These are phyloP conservation scores for Mangifera indica DNA, from an alignment of 345 rosid genomes.

Conservation along the genomic window DNA sequence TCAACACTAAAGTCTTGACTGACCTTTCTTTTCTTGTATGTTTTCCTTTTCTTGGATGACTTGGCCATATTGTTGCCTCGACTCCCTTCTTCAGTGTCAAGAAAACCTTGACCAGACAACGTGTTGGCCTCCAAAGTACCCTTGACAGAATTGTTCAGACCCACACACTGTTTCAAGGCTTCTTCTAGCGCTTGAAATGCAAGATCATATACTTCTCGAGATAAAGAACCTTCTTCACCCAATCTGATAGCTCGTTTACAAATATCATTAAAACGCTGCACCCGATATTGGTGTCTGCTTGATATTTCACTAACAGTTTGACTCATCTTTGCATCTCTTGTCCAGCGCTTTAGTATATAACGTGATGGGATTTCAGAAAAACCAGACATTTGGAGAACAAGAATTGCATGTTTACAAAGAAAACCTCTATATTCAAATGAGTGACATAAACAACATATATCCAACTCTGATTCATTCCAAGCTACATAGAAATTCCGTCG, in stretches of 20 bases:
- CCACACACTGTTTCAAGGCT: conserved; percentile 26
- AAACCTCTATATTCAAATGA: conserved; percentile 45
- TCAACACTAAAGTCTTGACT: conserved; percentile 17
- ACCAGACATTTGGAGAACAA: conserved; percentile 44
- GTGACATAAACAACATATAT: conserved; percentile 38
- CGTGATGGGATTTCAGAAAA: conserved; percentile 31
- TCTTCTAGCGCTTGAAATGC: conserved; percentile 41
- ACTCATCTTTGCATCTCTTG: conserved; percentile 35
- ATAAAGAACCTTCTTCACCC: conserved; percentile 41
- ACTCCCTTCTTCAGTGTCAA: conserved; percentile 26
- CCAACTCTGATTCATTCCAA: conserved; percentile 34
- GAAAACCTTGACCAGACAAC: conserved; percentile 30
- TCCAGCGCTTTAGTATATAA: conserved; percentile 44
- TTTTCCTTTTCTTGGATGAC: conserved; percentile 48
- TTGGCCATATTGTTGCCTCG: conserved; percentile 25
- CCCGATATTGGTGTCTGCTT: conserved; percentile 20
- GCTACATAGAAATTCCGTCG: conserved; percentile 27
- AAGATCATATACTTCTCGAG: conserved; percentile 39
- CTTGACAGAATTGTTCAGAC: conserved; percentile 29
- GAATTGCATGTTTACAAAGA: conserved; percentile 46
- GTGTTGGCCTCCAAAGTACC: conserved; percentile 30
- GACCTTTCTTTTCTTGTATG: conserved; percentile 59
- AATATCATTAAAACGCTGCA: conserved; percentile 42
- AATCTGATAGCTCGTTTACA: conserved; percentile 40
- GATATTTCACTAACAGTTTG: conserved; percentile 24